Evolutionary conservation across 768 basidiomycete genomes (phyloP).

Genomic region (Suillus hirtellus): DNA sequence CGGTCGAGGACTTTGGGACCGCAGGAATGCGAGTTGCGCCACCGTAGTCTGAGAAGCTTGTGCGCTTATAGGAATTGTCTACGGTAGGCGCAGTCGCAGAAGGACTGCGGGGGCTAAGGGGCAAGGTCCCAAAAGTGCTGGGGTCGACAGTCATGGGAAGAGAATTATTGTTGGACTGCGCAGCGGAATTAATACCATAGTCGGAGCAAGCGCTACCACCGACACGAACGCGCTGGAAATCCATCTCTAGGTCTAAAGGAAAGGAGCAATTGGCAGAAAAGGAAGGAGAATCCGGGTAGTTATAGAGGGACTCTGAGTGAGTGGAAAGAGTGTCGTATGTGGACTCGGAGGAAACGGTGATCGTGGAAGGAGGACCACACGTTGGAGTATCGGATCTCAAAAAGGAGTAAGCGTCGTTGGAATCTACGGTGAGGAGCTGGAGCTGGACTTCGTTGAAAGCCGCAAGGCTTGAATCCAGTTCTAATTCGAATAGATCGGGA

Average conservation of each 20-base stretch:
- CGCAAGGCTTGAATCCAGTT: constrained; percentile 72
- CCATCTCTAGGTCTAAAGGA: constrained; percentile 71
- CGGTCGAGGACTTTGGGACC: constrained; percentile 50
- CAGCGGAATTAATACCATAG: constrained; percentile 43
- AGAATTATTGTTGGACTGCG: constrained; percentile 40
- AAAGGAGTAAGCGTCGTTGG: constrained; percentile 63
- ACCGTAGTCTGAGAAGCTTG: constrained; percentile 70
- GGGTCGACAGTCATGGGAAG: constrained; percentile 48
- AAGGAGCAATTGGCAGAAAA: constrained; percentile 54
- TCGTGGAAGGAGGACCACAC: constrained; percentile 72
- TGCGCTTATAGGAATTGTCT: constrained; percentile 39
- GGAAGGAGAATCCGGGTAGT: constrained; percentile 56
- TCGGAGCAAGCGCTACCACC: constrained; percentile 49
- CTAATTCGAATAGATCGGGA: constrained; percentile 81
- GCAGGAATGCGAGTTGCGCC: constrained; percentile 48
- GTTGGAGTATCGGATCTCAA: constrained; percentile 63
- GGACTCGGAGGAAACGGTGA: constrained; percentile 80
- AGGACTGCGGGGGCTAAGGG: constrained; percentile 58
- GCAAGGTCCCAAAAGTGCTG: constrained; percentile 56
- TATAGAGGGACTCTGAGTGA: constrained; percentile 71
- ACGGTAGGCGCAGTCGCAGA: constrained; percentile 35
- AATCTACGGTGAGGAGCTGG: constrained; percentile 63
- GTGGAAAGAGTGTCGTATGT: constrained; percentile 68
- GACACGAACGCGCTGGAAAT: constrained; percentile 63
- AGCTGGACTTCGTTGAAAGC: constrained; percentile 64